Evolutionary conservation across 2,329 filamentous ascomycete species (phyloP).

Genomic region (Coniochaeta ligniaria): DNA sequence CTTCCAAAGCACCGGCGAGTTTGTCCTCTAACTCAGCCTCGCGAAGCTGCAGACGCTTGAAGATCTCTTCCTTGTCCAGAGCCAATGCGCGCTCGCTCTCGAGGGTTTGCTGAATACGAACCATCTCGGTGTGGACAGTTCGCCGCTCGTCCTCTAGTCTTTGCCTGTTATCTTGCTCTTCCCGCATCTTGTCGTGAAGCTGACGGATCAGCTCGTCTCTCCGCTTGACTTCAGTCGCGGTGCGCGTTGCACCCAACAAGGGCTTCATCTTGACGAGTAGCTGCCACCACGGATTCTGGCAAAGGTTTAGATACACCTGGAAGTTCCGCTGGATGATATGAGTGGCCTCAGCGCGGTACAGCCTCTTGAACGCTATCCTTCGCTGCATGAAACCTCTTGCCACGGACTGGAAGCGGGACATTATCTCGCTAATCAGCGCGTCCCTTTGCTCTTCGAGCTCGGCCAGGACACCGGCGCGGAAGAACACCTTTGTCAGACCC

Average conservation of each 20-base stretch:
- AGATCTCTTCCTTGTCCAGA: conserved; percentile 97
- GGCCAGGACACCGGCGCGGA: conserved; percentile 89
- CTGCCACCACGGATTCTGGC: conserved; percentile 95
- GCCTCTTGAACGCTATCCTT: conserved; percentile 80
- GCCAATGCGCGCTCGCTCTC: conserved; percentile 95
- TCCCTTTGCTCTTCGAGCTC: conserved; percentile 96
- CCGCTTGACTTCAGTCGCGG: conserved; percentile 88
- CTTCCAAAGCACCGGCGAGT: conserved; percentile 81
- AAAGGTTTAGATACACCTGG: conserved; percentile 81
- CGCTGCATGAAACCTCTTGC: conserved; percentile 86
- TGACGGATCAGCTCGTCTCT: conserved; percentile 88
- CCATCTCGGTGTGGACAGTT: conserved; percentile 78
- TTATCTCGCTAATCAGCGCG: conserved; percentile 85
- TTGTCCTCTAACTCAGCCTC: conserved; percentile 91
- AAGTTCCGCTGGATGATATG: conserved; percentile 94
- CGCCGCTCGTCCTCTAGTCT: conserved; percentile 87
- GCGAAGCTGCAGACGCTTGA: conserved; percentile 88
- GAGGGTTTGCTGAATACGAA: conserved; percentile 84
- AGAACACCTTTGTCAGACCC: conserved; percentile 95
- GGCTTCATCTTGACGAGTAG: conserved; percentile 93
- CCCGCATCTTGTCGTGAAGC: conserved; percentile 74
- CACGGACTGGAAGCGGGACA: conserved; percentile 86
- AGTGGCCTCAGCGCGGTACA: conserved; percentile 92
- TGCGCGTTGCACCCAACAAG: conserved; percentile 83
- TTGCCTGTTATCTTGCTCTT: conserved; percentile 67